Base-by-base conservation (phyloP, 805 yeast species). In the Saturnispora gosingensis region DNA sequence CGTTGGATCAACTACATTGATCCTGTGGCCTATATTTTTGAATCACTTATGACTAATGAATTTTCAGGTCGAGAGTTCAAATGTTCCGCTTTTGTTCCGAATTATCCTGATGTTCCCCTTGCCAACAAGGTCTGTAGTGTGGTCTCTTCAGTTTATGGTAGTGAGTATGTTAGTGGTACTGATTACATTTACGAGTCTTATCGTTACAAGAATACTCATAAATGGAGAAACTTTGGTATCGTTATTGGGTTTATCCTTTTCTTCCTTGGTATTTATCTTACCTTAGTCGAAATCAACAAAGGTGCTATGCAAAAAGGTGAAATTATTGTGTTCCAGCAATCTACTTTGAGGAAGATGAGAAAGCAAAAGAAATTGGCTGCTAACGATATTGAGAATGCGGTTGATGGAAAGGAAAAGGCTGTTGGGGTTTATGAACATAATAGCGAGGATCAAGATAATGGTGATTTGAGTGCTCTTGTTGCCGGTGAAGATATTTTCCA, bases 171-270 rank as follows among this genome's bases (percentile, higher is more conserved):
- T 45, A 59, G 65, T 32, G 96, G 95, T 58, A 78, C 81, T 56
- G 66, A 64, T 35, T 87, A 83, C 60, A 56, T 87, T 51, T 53
- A 46, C 25, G 65, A 57, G 13, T 64, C 82, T 15, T 87, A 65
- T 66, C 62, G 66, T 43, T 88, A 82, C 70, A 64, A 61, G 44
- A 73, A 72, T 59, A 53, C 66, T 24, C 85, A 87, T 66, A 76
- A 77, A 49, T 88, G 96, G 96, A 80, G 95, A 70, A 84, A 88
- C 62, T 76, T 82, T 56, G 96, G 90, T 63, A 82, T 86, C 56
- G 65, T 72, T 39, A 47, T 81, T 54, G 88, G 73, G 1, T 85
- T 75, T 61, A 66, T 68, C 24, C 52, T 82, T 43, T 73, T 80
- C 64, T 81, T 84, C 66, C 71, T 82, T 50, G 60, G 56, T 48